These are phyloP conservation scores for Solanum chaucha DNA, from an alignment of 257 asterid genomes.

Conservation along the genomic window DNA sequence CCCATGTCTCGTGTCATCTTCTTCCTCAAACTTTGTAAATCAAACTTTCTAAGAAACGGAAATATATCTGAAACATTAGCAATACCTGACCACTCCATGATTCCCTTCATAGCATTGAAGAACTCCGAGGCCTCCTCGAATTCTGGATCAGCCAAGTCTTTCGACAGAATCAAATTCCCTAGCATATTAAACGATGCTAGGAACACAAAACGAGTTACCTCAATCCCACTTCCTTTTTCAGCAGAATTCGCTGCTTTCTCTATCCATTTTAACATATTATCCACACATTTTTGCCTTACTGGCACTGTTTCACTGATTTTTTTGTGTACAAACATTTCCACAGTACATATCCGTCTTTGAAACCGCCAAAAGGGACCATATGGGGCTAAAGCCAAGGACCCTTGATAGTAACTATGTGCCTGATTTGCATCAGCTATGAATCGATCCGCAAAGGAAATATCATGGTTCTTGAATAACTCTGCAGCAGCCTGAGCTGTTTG, in stretches of 20 bases:
- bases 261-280: constrained; percentile 38
- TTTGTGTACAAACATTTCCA: constrained; percentile 41
- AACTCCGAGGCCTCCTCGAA: constrained; percentile 38
- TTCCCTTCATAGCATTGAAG: constrained; percentile 34
- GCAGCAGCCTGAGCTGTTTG: constrained; percentile 18
- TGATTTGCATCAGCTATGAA: no score
- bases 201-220: constrained; percentile 13
- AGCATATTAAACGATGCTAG: constrained; percentile 41
- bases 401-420: constrained; percentile 27
- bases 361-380: constrained; percentile 52
- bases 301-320: constrained; percentile 39
- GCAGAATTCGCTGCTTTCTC: constrained; percentile 20
- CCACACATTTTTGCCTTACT: constrained; percentile 24
- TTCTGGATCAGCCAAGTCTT: constrained; percentile 35
- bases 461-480: constrained; percentile 58
- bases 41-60: constrained; percentile 32
- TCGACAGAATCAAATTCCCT: constrained; percentile 47
- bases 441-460: constrained; percentile 19
- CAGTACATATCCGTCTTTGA: constrained; percentile 40
- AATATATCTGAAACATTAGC: constrained; percentile 40
- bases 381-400: constrained; percentile 30
- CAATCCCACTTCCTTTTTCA: neutral
- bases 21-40: constrained; percentile 44
- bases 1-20: constrained; percentile 27
- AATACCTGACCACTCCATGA: constrained; percentile 44